A percentile compares a stretch with the other conserved stretches of the same genome.
phyloP scores from a whole-genome alignment of 2,329 filamentous ascomycete genomes.

The Tolypocladium amazonense region DNA sequence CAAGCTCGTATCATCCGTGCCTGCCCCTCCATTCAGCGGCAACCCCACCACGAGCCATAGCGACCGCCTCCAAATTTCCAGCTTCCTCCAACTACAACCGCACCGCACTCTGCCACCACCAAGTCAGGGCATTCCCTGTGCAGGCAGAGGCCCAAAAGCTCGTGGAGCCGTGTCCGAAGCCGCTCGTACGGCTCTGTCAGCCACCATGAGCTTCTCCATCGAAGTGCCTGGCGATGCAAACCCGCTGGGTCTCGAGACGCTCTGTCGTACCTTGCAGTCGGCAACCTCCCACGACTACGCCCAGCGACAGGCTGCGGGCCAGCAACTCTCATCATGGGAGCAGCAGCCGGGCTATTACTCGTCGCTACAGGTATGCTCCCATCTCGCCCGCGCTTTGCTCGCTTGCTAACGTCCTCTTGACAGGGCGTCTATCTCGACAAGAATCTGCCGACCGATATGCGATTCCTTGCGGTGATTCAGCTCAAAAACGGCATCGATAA shows the following conservation, averaged over 20 bases:
- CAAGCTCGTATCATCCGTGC: background rate
- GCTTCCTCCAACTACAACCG: background rate
- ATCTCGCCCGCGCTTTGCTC: too few species aligned
- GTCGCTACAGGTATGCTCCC: constrained; percentile 49
- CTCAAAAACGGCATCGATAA: constrained; percentile 95
- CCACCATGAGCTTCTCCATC: constrained; percentile 56
- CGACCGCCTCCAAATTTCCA: background rate
- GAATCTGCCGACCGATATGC: constrained; percentile 63
- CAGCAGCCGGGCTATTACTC: constrained; percentile 54
- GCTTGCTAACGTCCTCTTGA: background rate
- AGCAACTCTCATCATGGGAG: constrained; percentile 67
- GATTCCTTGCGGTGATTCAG: constrained; percentile 85
- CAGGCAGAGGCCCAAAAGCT: background rate
- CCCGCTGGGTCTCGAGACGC: constrained; percentile 52
- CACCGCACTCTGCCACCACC: background rate
- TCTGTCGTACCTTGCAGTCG: constrained; percentile 53
- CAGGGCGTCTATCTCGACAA: constrained; percentile 75
- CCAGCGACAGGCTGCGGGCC: constrained; percentile 55
- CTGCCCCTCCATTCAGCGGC: background rate
- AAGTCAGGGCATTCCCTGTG: background rate
- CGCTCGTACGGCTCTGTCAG: constrained; percentile 1
- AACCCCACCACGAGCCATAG: background rate
- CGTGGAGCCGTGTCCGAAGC: background rate
- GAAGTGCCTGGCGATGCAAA: constrained; percentile 76
- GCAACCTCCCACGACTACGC: constrained; percentile 52